Percentiles rank a stretch among this genome's conserved stretches.
These are phyloP conservation scores for Cymodocea nodosa DNA, from an alignment of 116 monocot genomes.

Conservation along the genomic window DNA sequence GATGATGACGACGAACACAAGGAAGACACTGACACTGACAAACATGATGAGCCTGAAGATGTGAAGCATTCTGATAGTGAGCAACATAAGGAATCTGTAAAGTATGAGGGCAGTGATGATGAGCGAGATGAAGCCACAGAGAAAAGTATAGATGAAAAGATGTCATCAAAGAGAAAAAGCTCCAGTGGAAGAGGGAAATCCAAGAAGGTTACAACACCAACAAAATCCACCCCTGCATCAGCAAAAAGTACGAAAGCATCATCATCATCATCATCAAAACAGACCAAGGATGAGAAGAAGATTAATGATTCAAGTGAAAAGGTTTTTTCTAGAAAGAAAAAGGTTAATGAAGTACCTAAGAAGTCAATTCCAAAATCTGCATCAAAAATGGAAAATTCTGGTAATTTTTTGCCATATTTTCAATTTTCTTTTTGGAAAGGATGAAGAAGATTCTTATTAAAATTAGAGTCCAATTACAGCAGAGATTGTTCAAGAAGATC, in stretches of 20 bases:
- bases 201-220: slow-evolving; percentile 3
- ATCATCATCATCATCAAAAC: neutral
- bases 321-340: slow-evolving; percentile 18
- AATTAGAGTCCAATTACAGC: too few relatives aligned
- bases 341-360: slow-evolving; percentile 6
- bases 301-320: slow-evolving; percentile 9
- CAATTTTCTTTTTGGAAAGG: neutral
- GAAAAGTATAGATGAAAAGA: slow-evolving; percentile 5
- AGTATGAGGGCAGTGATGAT: slow-evolving; percentile 3
- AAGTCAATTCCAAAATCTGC: slow-evolving; percentile 2
- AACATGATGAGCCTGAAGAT: slow-evolving; percentile 5
- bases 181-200: neutral
- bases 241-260: slow-evolving; percentile 1
- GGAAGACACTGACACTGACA: neutral
- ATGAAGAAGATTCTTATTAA: too few relatives aligned
- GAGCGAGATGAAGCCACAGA: slow-evolving; percentile 3
- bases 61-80: slow-evolving; percentile 10
- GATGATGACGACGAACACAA: slow-evolving; percentile 7
- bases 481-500: too few relatives aligned
- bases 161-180: slow-evolving; percentile 1
- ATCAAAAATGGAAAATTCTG: neutral
- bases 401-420: slow-evolving; percentile 2
- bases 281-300: slow-evolving; percentile 3
- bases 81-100: neutral
- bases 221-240: neutral